These are phyloP conservation scores for Teunomyces aglyptinius DNA, from an alignment of 805 yeast genomes.

Conservation along the genomic window DNA sequence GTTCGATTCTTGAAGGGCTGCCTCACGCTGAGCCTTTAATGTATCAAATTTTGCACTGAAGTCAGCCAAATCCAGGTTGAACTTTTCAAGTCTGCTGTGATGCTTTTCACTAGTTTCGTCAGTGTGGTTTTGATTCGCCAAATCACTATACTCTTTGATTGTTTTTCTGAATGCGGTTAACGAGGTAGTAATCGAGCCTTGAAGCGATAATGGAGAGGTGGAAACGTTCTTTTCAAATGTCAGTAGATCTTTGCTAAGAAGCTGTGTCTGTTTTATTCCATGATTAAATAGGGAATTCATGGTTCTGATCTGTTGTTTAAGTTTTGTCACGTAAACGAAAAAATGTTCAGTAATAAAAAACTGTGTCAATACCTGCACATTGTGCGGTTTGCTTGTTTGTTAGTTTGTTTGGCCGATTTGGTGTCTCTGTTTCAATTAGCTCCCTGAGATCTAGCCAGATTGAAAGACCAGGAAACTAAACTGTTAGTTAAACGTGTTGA, in stretches of 20 bases:
- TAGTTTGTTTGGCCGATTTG: neutral
- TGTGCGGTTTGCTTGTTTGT: neutral
- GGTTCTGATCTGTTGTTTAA: neutral
- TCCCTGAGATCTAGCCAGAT: neutral
- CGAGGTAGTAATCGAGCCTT: slow-evolving; percentile 78
- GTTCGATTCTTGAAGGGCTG: slow-evolving; percentile 43
- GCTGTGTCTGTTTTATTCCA: slow-evolving; percentile 80
- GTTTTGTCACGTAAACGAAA: slow-evolving; percentile 3
- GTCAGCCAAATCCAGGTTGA: slow-evolving; percentile 48
- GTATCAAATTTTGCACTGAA: slow-evolving; percentile 50
- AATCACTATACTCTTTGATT: slow-evolving; percentile 61
- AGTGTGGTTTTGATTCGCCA: slow-evolving; percentile 57
- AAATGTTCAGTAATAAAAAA: neutral
- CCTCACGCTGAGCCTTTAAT: slow-evolving; percentile 58
- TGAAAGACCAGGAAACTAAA: neutral
- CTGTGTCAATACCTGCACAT: neutral
- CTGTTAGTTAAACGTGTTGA: too few relatives aligned
- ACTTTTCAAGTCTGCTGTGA: slow-evolving; percentile 51
- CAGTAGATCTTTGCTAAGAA: slow-evolving; percentile 65
- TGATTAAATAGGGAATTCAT: slow-evolving; percentile 86
- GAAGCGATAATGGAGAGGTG: slow-evolving; percentile 71
- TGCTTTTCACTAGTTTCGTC: slow-evolving; percentile 55
- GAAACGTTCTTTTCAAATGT: slow-evolving; percentile 63
- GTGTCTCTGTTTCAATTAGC: neutral
- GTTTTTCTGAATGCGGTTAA: slow-evolving; percentile 74